Conservation (phyloP, 768 basidiomycete genomes). For the Lactarius hengduanensis region DNA sequence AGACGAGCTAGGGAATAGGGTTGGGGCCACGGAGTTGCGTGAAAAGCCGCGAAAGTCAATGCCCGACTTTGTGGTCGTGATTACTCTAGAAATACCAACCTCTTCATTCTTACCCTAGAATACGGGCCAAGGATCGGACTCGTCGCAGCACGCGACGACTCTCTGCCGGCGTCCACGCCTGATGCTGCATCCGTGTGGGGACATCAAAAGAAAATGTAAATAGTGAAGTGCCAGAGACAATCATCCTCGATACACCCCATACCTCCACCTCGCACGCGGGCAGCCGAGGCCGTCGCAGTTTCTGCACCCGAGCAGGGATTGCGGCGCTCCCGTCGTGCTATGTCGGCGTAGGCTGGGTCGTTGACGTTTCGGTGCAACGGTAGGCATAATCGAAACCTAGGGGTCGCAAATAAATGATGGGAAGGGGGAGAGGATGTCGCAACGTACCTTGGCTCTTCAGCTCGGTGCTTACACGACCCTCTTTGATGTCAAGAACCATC, state of each 20-base stretch:
- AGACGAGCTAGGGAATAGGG: too few species aligned
- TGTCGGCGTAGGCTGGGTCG: slow-evolving; percentile 57
- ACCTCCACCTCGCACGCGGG: neutral
- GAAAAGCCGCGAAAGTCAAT: neutral
- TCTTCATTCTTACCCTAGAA: too few species aligned
- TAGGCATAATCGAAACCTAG: slow-evolving; percentile 96
- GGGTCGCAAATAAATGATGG: neutral
- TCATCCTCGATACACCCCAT: neutral
- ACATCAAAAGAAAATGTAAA: neutral
- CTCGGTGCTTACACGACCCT: slow-evolving; percentile 89
- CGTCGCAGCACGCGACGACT: neutral
- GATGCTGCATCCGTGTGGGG: too few species aligned
- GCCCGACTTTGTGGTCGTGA: slow-evolving; percentile 11
- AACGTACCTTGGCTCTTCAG: slow-evolving; percentile 83
- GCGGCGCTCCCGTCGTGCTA: slow-evolving; percentile 27
- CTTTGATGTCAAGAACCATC: slow-evolving; percentile 84
- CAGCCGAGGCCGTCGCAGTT: neutral
- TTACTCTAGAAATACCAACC: neutral
- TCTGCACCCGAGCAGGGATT: neutral
- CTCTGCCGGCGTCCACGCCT: neutral
- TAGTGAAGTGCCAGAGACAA: neutral
- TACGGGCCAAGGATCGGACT: neutral
- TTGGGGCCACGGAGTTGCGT: neutral
- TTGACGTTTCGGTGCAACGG: slow-evolving; percentile 63
- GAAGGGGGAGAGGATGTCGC: slow-evolving; percentile 10